Percentiles rank a stretch among this genome's conserved stretches.
These are phyloP conservation scores for Canna indica DNA, from an alignment of 176 grass and related monocot genomes.

Conservation along the genomic window DNA sequence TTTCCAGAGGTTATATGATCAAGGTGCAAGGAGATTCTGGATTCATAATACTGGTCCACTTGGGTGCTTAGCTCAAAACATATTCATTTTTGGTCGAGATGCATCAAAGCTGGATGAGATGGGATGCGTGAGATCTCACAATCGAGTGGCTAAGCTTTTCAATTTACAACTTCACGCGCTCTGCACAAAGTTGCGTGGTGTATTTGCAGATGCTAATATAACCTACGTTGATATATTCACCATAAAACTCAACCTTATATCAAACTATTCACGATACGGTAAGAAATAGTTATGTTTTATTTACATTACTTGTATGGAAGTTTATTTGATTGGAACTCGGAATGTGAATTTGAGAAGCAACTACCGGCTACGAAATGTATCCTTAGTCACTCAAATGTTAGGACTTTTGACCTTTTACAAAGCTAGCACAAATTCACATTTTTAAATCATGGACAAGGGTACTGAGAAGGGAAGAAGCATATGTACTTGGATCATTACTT, in stretches of 20 bases:
- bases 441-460: no score
- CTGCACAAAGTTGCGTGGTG: constrained; percentile 59
- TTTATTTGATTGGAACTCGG: neutral
- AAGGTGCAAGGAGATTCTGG: constrained; percentile 98
- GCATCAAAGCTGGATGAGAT: constrained; percentile 60
- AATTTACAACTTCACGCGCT: constrained; percentile 83
- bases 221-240: constrained; percentile 89
- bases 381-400: neutral
- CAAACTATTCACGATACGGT: constrained; percentile 89
- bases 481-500: no score
- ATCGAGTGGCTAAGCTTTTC: constrained; percentile 75
- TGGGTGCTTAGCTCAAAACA: constrained; percentile 88
- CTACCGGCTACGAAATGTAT: neutral
- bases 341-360: neutral
- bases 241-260: constrained; percentile 67
- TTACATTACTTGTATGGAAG: neutral
- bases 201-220: constrained; percentile 55
- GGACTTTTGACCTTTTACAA: no score
- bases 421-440: no score
- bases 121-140: constrained; percentile 79
- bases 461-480: no score
- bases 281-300: constrained; percentile 21
- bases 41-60: constrained; percentile 98
- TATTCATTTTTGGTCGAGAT: constrained; percentile 73
- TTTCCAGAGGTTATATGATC: constrained; percentile 60